Base-by-base conservation (phyloP, 352 stramenopile genomes). In the Phytophthora fragariae region DNA sequence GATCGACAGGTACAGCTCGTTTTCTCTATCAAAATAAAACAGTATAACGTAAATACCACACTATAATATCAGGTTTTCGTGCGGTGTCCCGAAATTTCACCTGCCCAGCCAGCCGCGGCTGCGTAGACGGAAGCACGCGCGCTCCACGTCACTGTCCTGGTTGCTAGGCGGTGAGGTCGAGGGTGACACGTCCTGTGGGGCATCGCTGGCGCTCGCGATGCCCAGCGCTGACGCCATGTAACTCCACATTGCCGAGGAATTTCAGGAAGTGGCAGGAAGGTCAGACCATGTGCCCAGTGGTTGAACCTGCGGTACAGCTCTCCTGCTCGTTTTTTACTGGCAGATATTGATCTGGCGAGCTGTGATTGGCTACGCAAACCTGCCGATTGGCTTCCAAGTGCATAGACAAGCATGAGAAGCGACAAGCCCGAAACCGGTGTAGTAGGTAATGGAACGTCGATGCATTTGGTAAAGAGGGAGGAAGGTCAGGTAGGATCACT, bases 1-100 rank as follows among this genome's bases (percentile, higher is more conserved):
- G 2, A 80, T 52, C 14, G 73, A 80, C 10, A 92, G 31, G 62
- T 84, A 78, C 49, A 92, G 47, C 31, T 92, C 78, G 59, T 92
- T 92, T 27, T 77, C 58, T 62, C 78, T 86, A 27, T 27, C 24
- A 27, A 27, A 27, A 27, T 27, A 27, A 27, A 27, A 27, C 24
- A 27, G 24, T 27, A 27, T 27, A 27, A 27, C 24, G 24, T 27
- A 27, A 27, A 27, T 27, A 27, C 1, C 24, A 27, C 24, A 27
- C 24, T 27, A 27, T 27, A 27, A 27, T 27, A 27, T 27, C 24
- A 27, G 24, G 24, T 27, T 27, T 27, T 27, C 1, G 1, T 27
- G 24, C 24, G 24, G 24, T 27, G 24, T 27, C 1, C 1, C 1
- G 24, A 27, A 27, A 27, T 27, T 27, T 27, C 24, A 27, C 24